A percentile compares a stretch with the other conserved stretches of the same genome.
Evolutionary conservation across 2,329 filamentous ascomycete genomes (phyloP).

Genomic region (Neopestalotiopsis rosae): DNA sequence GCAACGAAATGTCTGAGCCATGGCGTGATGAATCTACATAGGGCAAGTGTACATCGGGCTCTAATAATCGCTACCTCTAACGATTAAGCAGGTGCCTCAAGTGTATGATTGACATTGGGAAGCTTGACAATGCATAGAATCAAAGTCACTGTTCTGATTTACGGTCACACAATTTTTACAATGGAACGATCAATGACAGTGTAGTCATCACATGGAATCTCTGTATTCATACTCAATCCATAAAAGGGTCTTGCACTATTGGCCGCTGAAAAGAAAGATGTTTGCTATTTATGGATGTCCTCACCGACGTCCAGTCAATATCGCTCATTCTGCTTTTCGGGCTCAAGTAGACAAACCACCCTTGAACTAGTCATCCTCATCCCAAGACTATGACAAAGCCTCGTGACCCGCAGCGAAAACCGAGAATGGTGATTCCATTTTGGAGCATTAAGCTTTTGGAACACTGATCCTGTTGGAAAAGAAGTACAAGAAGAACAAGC

Average conservation of each 20-base stretch:
- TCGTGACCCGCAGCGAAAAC: not conserved
- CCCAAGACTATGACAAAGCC: not conserved
- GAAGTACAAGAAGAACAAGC: not conserved
- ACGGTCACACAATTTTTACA: not conserved
- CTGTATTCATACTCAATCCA: slow-evolving; percentile 13
- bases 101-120: no score
- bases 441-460: not conserved
- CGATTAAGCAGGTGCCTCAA: no score
- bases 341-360: not conserved
- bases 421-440: not conserved
- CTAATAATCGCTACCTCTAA: no score
- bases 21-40: no score
- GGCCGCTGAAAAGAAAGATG: not conserved
- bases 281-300: slow-evolving; percentile 5
- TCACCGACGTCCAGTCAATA: slow-evolving; percentile 17
- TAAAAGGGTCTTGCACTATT: not conserved
- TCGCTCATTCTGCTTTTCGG: not conserved
- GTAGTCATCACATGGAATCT: not conserved
- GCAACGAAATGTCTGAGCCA: no score
- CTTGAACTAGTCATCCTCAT: not conserved
- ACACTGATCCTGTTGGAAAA: not conserved
- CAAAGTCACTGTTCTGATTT: not conserved
- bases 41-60: no score
- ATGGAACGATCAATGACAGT: not conserved
- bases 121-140: no score